Evolutionary conservation across 345 rosid genomes (phyloP).

Genomic region (Euclidium syriacum): DNA sequence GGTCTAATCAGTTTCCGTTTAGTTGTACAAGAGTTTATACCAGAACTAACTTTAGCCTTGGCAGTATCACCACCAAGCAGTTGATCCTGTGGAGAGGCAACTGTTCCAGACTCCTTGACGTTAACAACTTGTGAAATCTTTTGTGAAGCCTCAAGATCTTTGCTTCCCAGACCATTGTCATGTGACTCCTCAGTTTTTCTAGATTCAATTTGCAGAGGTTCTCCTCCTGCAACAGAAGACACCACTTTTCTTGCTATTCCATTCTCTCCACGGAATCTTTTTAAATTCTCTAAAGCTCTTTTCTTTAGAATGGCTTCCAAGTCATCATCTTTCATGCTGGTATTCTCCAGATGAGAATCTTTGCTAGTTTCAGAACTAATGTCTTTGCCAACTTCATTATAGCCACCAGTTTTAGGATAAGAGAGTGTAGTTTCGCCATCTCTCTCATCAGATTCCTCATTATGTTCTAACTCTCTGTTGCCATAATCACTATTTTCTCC

Average conservation of each 20-base stretch:
- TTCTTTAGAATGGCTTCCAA: constrained; percentile 61
- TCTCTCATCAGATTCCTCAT: constrained; percentile 35
- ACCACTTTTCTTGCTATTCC: constrained; percentile 22
- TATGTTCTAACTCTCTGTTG: constrained; percentile 20
- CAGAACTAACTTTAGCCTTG: constrained; percentile 16
- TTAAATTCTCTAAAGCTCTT: constrained; percentile 75
- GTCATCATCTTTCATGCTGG: constrained; percentile 35
- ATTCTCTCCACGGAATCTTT: constrained; percentile 46
- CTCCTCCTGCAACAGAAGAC: constrained; percentile 15
- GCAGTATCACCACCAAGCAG: constrained; percentile 14
- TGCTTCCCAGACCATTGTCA: constrained; percentile 12
- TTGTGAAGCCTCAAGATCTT: constrained; percentile 23
- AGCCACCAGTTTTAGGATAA: constrained; percentile 15
- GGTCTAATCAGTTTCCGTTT: constrained; percentile 37
- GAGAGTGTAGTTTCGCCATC: constrained; percentile 30
- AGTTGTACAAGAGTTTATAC: constrained; percentile 23
- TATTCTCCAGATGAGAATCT: constrained; percentile 20
- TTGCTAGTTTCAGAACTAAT: constrained; percentile 20
- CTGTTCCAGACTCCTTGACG: constrained; percentile 19
- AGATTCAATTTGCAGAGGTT: constrained; percentile 20
- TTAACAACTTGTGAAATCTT: constrained; percentile 20
- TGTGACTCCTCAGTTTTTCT: constrained; percentile 9
- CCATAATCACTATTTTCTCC: constrained; percentile 43
- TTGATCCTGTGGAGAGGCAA: constrained; percentile 20
- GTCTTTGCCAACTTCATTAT: constrained; percentile 17